These are phyloP conservation scores for Tuber aestivum DNA, from an alignment of 495 filamentous ascomycete species.

Conservation along the genomic window DNA sequence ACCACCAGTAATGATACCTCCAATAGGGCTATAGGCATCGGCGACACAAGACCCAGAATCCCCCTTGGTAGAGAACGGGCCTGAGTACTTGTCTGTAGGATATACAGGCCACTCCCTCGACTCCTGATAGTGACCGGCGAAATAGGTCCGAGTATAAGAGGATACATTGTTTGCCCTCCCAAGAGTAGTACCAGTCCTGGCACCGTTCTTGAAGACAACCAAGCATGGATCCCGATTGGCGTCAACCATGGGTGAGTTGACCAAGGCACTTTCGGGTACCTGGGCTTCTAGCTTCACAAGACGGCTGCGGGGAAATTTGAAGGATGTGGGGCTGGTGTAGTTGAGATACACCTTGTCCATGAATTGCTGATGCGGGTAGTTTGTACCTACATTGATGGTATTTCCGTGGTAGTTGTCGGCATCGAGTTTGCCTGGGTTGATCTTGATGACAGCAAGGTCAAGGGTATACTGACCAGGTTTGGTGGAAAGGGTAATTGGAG, in stretches of 20 bases:
- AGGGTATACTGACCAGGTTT: background rate
- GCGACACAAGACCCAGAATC: background rate
- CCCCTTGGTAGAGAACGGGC: background rate
- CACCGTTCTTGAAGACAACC: background rate
- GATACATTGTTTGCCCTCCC: background rate
- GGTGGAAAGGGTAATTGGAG: background rate
- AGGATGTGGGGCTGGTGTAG: background rate
- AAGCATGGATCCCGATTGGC: background rate
- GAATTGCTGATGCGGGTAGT: background rate
- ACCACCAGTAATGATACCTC: background rate
- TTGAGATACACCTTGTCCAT: background rate
- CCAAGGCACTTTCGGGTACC: background rate
- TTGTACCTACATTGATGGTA: background rate
- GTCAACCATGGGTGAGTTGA: background rate
- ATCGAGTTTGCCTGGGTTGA: background rate
- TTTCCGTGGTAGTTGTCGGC: background rate
- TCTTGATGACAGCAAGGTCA: background rate
- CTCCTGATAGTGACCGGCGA: background rate
- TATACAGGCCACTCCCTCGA: background rate
- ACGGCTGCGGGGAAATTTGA: background rate
- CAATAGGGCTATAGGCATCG: background rate
- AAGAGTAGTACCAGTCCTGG: background rate
- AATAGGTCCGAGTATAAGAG: background rate
- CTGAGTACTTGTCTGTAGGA: background rate
- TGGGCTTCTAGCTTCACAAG: background rate